Conservation (phyloP, 305 asterid genomes). For the Fraxinus greggii region DNA sequence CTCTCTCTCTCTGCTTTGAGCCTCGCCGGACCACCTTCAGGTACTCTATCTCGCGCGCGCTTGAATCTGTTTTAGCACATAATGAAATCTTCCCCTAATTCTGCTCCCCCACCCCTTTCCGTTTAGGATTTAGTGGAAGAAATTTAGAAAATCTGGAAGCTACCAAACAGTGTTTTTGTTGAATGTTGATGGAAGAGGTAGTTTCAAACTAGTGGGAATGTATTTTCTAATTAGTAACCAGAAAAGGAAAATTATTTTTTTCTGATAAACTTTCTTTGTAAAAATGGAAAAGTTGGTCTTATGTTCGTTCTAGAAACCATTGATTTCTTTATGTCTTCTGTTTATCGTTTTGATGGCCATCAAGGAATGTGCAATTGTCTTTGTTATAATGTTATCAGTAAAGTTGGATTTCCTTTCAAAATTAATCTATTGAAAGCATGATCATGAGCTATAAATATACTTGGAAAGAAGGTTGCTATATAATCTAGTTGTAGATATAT, state of each 20-base stretch:
- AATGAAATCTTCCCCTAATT: not conserved
- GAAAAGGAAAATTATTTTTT: not conserved
- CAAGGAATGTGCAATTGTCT: not conserved
- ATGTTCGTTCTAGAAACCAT: not conserved
- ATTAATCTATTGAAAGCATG: not conserved
- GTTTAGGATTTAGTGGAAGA: not conserved
- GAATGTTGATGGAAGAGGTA: not conserved
- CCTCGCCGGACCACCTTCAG: not conserved
- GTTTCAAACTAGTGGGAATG: not conserved
- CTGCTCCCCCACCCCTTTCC: too few relatives aligned
- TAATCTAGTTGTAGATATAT: not conserved
- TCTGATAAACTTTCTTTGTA: not conserved
- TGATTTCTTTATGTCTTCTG: not conserved
- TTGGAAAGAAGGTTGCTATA: not conserved
- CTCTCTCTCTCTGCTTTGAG: not conserved
- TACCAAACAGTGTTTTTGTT: not conserved
- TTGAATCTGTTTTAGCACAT: not conserved
- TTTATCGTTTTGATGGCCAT: not conserved
- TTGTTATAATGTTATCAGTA: not conserved
- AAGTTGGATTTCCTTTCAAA: not conserved
- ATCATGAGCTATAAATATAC: not conserved
- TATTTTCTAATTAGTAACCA: too few relatives aligned
- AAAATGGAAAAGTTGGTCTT: not conserved
- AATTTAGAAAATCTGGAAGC: not conserved
- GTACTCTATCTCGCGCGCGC: not conserved